Base-by-base conservation (phyloP, 257 asterid species). In the Nicotiana benthamiana region DNA sequence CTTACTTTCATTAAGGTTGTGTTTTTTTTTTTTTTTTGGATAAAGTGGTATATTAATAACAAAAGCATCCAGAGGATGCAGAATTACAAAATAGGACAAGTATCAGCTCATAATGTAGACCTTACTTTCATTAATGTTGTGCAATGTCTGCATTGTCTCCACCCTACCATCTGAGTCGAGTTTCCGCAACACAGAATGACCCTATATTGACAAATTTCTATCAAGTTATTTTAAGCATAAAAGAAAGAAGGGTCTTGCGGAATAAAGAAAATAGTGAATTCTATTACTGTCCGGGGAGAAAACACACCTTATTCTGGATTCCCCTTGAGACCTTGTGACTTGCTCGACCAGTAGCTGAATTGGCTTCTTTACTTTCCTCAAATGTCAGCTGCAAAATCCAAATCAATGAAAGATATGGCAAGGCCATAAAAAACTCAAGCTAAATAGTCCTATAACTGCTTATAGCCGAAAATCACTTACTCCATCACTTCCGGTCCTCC, bases 281-380 rank as follows among this genome's bases (percentile, higher is more conserved):
- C 56, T 24, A 34, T 26, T 12, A 36, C 56, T 34, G 56, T n/a
- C 30, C 30, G 43, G 70, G 60, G 26, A 32, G 13, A 34, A 11
- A 52, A 26, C 24, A 40, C 3, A 96, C 99, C 99, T 91, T 96
- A 26, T 91, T 89, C 24, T 91, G 91, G 79, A 96, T 88, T 76
- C 95, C 99, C 87, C 88, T 89, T 0, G 91, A 82, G 75, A 94
- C 83, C 87, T 86, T 91, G 84, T 96, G 99, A 75, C 86, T 75
- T 67, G 99, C 99, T 90, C 87, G 90, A 79, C 97, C 86, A 86
- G 96, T 91, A 56, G 94, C 82, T 65, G 99, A 89, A 88, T 94
- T 82, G 79, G 99, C 99, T 86, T 96, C 97, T 90, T 90, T 96
- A 77, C 82, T 82, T 86, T 96, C 98, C 79, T 96, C 98, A 77